Evolutionary conservation across 345 rosid genomes (phyloP).

Genomic region (Chamaenerion angustifolium): DNA sequence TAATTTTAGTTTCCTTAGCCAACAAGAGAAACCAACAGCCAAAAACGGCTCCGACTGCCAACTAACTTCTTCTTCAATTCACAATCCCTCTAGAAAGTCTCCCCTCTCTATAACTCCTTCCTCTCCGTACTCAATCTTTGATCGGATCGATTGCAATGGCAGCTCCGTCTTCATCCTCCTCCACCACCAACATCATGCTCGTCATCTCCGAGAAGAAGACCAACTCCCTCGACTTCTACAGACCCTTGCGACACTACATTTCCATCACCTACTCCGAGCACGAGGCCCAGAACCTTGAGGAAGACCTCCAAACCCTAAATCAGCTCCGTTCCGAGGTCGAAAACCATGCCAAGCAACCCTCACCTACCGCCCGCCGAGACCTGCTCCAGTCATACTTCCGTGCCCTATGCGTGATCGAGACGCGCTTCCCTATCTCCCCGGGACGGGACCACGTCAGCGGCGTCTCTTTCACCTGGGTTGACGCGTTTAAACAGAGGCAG

Average conservation of each 20-base stretch:
- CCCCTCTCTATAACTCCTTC: too few relatives aligned
- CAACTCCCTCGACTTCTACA: constrained; percentile 61
- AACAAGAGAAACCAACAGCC: too few relatives aligned
- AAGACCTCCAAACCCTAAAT: constrained; percentile 67
- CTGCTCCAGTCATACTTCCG: constrained; percentile 57
- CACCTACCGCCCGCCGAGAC: constrained; percentile 67
- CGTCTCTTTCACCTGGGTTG: constrained; percentile 70
- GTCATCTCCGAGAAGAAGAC: constrained; percentile 93
- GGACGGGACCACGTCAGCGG: constrained; percentile 68
- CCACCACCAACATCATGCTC: constrained; percentile 74
- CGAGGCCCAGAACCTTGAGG: constrained; percentile 85
- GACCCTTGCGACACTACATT: constrained; percentile 83
- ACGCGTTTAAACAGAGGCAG: constrained; percentile 74
- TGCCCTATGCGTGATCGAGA: constrained; percentile 73
- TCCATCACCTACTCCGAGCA: constrained; percentile 77
- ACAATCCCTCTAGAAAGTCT: too few relatives aligned
- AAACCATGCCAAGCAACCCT: constrained; percentile 58
- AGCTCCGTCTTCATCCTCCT: constrained; percentile 24
- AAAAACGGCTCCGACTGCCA: too few relatives aligned
- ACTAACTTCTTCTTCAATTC: too few relatives aligned
- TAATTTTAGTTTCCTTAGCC: too few relatives aligned
- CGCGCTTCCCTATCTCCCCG: constrained; percentile 90
- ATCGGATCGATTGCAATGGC: neutral
- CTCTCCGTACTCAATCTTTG: too few relatives aligned
- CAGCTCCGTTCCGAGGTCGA: constrained; percentile 74